Conservation (phyloP, 257 asterid species). For the Salvia splendens region DNA sequence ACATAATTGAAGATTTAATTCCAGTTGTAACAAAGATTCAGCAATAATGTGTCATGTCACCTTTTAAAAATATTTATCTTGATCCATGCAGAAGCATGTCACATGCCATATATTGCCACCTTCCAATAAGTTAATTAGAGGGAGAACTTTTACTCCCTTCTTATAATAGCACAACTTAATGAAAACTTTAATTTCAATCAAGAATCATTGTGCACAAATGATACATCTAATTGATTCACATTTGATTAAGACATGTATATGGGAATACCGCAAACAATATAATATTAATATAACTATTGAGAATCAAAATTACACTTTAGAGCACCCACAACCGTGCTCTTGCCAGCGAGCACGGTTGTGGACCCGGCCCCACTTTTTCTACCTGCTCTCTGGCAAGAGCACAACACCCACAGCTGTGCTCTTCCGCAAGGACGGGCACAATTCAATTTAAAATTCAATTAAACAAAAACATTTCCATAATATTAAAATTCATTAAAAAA, state of each 20-base stretch:
- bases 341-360: no score
- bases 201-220: slow-evolving; percentile 29
- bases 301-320: slow-evolving; percentile 21
- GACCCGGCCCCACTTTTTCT: no score
- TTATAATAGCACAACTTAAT: slow-evolving; percentile 9
- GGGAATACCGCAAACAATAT: slow-evolving; percentile 14
- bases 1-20: slow-evolving; percentile 28
- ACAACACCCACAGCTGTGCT: no score
- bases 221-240: slow-evolving; percentile 2
- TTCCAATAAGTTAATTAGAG: slow-evolving; percentile 1
- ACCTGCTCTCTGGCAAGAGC: no score
- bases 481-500: no score
- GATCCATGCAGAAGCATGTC: no score
- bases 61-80: not conserved
- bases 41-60: slow-evolving; percentile 20
- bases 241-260: slow-evolving; percentile 37
- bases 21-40: slow-evolving; percentile 21
- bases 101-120: not conserved
- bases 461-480: no score
- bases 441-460: no score
- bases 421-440: no score
- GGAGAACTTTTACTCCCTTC: not conserved
- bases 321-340: no score
- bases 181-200: slow-evolving; percentile 32
- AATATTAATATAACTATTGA: slow-evolving; percentile 1